Percentiles rank a stretch among this genome's conserved stretches.
phyloP scores from a whole-genome alignment of 2,329 filamentous ascomycete genomes.

The Neocatenulostroma microsporum region DNA sequence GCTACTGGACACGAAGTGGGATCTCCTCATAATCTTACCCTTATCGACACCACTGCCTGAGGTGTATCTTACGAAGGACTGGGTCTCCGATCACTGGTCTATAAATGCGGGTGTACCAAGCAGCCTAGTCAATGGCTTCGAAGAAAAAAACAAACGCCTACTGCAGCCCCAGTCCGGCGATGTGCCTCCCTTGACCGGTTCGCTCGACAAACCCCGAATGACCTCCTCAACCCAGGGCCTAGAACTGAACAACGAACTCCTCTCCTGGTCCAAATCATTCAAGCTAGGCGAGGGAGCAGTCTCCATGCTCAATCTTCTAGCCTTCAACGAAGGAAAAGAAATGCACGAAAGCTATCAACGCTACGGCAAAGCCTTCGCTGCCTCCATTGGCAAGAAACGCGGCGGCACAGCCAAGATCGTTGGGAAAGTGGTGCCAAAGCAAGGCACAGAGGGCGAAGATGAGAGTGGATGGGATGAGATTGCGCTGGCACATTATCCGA shows the following conservation, averaged over 20 bases:
- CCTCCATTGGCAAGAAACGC: conserved; percentile 42
- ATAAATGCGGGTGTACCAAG: conserved; percentile 39
- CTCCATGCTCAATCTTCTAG: conserved; percentile 57
- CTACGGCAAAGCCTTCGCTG: conserved; percentile 50
- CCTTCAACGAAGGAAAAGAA: conserved; percentile 45
- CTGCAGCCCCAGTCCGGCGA: conserved; percentile 26
- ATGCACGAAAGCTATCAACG: conserved; percentile 47
- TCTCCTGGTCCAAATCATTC: conserved; percentile 42
- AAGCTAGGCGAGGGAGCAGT: conserved; percentile 37
- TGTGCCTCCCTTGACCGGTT: conserved; percentile 32
- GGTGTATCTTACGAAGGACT: conserved; percentile 17
- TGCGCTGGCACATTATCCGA: conserved; percentile 58
- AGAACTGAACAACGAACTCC: conserved; percentile 47
- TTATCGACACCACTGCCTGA: conserved; percentile 19
- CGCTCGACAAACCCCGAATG: conserved; percentile 25
- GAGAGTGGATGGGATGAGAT: conserved; percentile 52
- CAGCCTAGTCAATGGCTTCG: conserved; percentile 32
- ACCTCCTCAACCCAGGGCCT: conserved; percentile 41
- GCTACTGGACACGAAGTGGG: conserved; percentile 40
- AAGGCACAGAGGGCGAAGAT: conserved; percentile 19
- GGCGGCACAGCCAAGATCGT: conserved; percentile 57
- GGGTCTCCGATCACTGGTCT: conserved; percentile 24
- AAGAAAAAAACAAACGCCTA: conserved; percentile 33
- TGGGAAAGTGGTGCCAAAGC: conserved; percentile 45
- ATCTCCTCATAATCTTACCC: conserved; percentile 41